Percentiles rank a stretch among this genome's conserved stretches.
phyloP scores from a whole-genome alignment of 371 early-diverging fungal species.

The Blastocladiella emersonii region DNA sequence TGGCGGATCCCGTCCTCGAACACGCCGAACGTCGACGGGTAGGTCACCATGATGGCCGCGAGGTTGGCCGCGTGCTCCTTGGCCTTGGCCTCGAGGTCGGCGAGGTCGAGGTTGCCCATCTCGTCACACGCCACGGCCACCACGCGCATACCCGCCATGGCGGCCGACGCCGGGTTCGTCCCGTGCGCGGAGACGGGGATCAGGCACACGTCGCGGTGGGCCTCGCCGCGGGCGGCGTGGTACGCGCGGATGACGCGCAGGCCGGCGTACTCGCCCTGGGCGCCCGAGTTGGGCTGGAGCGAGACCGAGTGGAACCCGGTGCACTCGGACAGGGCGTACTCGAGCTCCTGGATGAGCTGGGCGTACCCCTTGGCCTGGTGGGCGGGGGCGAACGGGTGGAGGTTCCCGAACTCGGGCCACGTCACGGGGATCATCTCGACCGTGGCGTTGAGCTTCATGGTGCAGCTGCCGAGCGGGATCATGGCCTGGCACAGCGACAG shows the following conservation, averaged over 20 bases:
- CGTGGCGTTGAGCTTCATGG: slow-evolving; percentile 97
- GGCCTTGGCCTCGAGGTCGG: slow-evolving; percentile 74
- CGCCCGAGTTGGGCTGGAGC: slow-evolving; percentile 93
- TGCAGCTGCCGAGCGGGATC: slow-evolving; percentile 96
- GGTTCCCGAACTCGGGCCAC: slow-evolving; percentile 85
- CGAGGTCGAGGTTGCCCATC: slow-evolving; percentile 81
- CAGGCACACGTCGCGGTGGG: slow-evolving; percentile 77
- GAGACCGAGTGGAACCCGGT: slow-evolving; percentile 88
- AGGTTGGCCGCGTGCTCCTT: slow-evolving; percentile 62
- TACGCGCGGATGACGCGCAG: slow-evolving; percentile 83
- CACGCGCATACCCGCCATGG: slow-evolving; percentile 90
- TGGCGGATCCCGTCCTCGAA: slow-evolving; percentile 80
- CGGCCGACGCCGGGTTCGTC: slow-evolving; percentile 96
- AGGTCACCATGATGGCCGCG: slow-evolving; percentile 94
- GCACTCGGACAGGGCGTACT: slow-evolving; percentile 61
- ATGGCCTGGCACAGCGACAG: slow-evolving; percentile 90
- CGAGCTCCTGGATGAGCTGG: slow-evolving; percentile 38
- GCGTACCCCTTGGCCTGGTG: slow-evolving; percentile 85
- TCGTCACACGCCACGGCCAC: slow-evolving; percentile 80
- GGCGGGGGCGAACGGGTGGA: slow-evolving; percentile 90
- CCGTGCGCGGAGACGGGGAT: slow-evolving; percentile 97
- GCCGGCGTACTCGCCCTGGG: slow-evolving; percentile 96
- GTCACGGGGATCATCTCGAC: slow-evolving; percentile 96
- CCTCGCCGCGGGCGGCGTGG: slow-evolving; percentile 65
- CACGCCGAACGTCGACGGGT: slow-evolving; percentile 94